A percentile compares a stretch with the other conserved stretches of the same genome.
These are phyloP conservation scores for Cytospora chrysosperma DNA, from an alignment of 2,329 filamentous ascomycete genomes.

Conservation along the genomic window DNA sequence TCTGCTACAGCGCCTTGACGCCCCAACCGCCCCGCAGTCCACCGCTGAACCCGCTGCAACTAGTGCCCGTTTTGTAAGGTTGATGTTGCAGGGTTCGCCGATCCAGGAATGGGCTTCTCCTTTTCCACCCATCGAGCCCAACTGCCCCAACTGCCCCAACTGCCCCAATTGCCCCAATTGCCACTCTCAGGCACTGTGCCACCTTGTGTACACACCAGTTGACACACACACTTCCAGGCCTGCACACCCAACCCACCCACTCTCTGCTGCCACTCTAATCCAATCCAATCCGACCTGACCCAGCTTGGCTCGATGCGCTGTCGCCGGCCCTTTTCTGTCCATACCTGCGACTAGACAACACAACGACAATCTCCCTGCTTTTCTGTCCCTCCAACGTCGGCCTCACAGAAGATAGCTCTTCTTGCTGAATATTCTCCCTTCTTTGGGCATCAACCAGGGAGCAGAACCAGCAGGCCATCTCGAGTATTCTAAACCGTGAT, in stretches of 20 bases:
- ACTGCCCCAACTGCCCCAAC: neutral
- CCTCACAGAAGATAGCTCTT: neutral
- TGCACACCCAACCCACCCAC: neutral
- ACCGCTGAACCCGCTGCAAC: neutral
- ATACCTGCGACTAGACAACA: neutral
- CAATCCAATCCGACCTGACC: too few species aligned
- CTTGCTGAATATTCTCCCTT: neutral
- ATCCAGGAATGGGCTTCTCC: neutral
- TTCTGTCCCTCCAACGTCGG: neutral
- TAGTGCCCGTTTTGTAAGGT: neutral
- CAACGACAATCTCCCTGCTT: neutral
- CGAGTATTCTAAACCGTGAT: neutral
- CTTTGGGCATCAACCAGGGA: neutral
- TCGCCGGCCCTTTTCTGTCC: neutral
- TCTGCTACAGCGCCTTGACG: neutral
- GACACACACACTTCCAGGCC: neutral
- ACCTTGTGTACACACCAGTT: too few species aligned
- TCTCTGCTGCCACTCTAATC: neutral
- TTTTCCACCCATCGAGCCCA: neutral
- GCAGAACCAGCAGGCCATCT: neutral
- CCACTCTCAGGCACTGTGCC: neutral
- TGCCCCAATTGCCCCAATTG: neutral
- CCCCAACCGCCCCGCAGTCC: neutral
- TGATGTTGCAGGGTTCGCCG: neutral
- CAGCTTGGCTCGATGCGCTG: neutral